Evolutionary conservation across 345 rosid genomes (phyloP), one percentile per base, ranked within the genome.

Genomic region (Syzygium grande): DNA sequence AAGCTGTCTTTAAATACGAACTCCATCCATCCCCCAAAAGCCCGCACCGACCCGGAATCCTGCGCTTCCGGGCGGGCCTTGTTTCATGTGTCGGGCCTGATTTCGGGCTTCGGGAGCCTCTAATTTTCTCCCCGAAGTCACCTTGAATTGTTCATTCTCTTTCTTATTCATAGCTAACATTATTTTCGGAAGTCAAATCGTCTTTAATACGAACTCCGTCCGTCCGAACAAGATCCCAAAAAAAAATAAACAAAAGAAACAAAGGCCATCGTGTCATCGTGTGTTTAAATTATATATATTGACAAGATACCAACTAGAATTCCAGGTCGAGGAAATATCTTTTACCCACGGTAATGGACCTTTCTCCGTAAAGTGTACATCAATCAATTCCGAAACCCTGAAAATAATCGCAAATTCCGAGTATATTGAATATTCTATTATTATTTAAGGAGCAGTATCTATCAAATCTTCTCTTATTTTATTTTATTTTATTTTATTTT

Each of bases 221-320:
- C 41, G 16, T 16, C 0, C 13, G 0, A 61, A 27, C 4, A 3
- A 30, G 1, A 16, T 7, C 8, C 30, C 23, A 30, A 65, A 68
- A 30, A 27, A 4, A 65, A 65, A 68, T n/a, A n/a, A 55, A 34
- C 3, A 34, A 34, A 34, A 34, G 5, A 21, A 0, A 8, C 16
- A 4, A 43, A 43, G 46, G 1, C 23, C 41, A 17, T 34, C 0
- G 25, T 34, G 34, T 30, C 41, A 17, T 34, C 0, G 25, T 34
- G 34, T 30, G 17, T 15, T 43, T 30, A 30, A 30, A 65, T 65
- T 16, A 16, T 38, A 30, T 16, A 8, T 2, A 8, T 34, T 9
- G 13, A 68, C 17, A 68, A 68, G 46, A 17, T 68, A 9, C 46
- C 22, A 34, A 68, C 11, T 9, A 30, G 15, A 68, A 68, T 34